Evolutionary conservation across 805 yeast species (phyloP), one percentile per base, ranked within the genome.

Genomic region (Candida namnaoensis): DNA sequence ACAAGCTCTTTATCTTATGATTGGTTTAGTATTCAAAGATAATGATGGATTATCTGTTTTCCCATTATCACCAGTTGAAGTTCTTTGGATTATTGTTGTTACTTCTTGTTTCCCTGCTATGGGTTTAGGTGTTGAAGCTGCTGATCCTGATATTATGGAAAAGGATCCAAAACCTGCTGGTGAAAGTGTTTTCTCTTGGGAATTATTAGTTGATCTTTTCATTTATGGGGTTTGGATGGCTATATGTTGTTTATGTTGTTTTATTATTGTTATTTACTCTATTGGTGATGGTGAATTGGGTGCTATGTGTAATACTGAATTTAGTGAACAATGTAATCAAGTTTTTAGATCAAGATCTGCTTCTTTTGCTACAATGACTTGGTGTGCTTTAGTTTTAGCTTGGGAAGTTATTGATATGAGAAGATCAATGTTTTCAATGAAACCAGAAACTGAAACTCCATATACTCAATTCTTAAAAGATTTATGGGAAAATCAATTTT

Each of bases 71-170:
- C 90, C 91, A 8, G 86, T 83, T 44, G 88, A 83, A 61, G 88
- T 81, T 7, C 65, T 83, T 50, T 83, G 90, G 90, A 76, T 83
- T 52, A 74, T 83, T 53, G 87, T 83, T 55, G 75, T 82, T 35
- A 82, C 91, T 1, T 80, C 88, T 1, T 80, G 88, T 51, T 81
- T 82, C 69, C 91, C 91, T 36, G 90, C 90, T 19, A 82, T 83
- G 86, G 90, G 91, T 26, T 71, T 82, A 41, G 88, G 88, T 40
- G 68, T 78, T 42, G 87, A 82, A 58, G 66, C 65, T 44, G 87
- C 87, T 0, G 68, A 71, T 46, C 74, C 76, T 33, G 87, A 78
- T 53, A 62, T 80, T 35, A 78, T 82, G 77, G 69, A 73, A 34
- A 68, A 70, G 47, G 79, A 82, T 27, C 90, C 90, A 36, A 77